A percentile compares a stretch with the other conserved stretches of the same genome.
These are phyloP conservation scores for Postia placenta DNA, from an alignment of 768 basidiomycete genomes.

Conservation along the genomic window DNA sequence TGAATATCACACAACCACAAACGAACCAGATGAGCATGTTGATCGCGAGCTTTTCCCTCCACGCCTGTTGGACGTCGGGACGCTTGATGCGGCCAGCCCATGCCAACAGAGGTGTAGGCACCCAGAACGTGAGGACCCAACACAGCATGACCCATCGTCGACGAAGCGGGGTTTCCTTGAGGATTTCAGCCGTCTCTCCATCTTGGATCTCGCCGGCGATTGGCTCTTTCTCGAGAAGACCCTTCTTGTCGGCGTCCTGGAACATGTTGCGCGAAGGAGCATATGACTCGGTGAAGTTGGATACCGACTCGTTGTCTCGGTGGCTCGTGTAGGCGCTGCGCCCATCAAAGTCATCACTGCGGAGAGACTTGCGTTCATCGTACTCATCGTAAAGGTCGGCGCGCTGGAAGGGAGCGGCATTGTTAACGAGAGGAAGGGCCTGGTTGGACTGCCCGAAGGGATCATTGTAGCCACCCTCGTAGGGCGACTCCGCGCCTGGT, in stretches of 20 bases:
- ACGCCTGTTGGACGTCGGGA: constrained; percentile 88
- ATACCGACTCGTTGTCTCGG: constrained; percentile 72
- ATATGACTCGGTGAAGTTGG: constrained; percentile 87
- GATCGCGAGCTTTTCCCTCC: constrained; percentile 94
- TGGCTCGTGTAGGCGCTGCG: constrained; percentile 73
- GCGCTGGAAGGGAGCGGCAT: constrained; percentile 80
- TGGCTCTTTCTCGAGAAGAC: constrained; percentile 71
- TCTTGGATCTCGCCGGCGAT: constrained; percentile 83
- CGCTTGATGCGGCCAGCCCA: constrained; percentile 91
- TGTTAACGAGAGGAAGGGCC: constrained; percentile 75
- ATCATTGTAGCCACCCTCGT: constrained; percentile 42
- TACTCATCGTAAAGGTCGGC: constrained; percentile 72
- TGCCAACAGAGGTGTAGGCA: constrained; percentile 64
- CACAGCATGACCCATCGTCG: constrained; percentile 84
- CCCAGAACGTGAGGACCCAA: constrained; percentile 90
- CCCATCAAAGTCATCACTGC: constrained; percentile 75
- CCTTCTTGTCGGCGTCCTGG: constrained; percentile 72
- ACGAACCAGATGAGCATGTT: constrained; percentile 96
- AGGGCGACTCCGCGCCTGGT: constrained; percentile 40
- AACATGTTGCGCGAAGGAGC: constrained; percentile 97
- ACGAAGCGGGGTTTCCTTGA: constrained; percentile 77
- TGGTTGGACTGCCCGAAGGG: constrained; percentile 56
- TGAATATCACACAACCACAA: constrained; percentile 84
- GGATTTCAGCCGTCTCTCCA: constrained; percentile 81
- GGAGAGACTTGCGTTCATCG: constrained; percentile 67